phyloP scores from a whole-genome alignment of 2,329 filamentous ascomycete species.

The Cryphonectria radicalis region DNA sequence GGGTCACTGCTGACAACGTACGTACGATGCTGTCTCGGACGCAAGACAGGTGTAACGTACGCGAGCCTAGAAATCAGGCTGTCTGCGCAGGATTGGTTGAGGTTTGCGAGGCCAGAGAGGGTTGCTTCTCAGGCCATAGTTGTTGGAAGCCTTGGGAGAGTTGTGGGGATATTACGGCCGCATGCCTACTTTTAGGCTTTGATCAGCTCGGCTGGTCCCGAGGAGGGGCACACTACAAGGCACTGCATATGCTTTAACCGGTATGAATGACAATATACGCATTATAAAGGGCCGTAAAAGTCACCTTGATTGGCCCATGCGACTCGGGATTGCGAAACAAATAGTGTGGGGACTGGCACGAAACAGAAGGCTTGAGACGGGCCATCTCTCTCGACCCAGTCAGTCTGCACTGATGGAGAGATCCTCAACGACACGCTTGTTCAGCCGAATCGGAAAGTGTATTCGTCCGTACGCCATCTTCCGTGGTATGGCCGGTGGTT shows the following conservation, averaged over 20 bases:
- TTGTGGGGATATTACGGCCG: background rate
- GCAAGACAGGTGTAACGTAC: background rate
- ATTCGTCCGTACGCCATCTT: background rate
- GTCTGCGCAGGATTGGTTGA: background rate
- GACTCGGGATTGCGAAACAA: background rate
- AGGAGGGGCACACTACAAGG: background rate
- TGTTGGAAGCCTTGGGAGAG: background rate
- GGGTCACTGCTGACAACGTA: background rate
- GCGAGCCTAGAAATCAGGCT: background rate
- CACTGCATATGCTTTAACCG: background rate
- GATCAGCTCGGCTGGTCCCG: background rate
- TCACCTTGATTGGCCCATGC: background rate
- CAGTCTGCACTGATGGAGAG: background rate
- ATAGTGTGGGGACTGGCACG: background rate
- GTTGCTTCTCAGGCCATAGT: background rate
- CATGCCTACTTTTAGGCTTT: background rate
- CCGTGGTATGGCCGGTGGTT: background rate
- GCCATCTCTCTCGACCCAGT: background rate
- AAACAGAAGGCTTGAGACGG: background rate
- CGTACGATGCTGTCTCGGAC: constrained; percentile 1
- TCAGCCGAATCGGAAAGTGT: background rate
- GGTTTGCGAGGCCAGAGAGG: background rate
- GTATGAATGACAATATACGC: background rate
- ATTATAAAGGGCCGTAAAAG: background rate
- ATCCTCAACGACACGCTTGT: background rate